These are phyloP conservation scores for Ganoderma lingzhi DNA, from an alignment of 1,284 basidiomycete species.

Conservation along the genomic window DNA sequence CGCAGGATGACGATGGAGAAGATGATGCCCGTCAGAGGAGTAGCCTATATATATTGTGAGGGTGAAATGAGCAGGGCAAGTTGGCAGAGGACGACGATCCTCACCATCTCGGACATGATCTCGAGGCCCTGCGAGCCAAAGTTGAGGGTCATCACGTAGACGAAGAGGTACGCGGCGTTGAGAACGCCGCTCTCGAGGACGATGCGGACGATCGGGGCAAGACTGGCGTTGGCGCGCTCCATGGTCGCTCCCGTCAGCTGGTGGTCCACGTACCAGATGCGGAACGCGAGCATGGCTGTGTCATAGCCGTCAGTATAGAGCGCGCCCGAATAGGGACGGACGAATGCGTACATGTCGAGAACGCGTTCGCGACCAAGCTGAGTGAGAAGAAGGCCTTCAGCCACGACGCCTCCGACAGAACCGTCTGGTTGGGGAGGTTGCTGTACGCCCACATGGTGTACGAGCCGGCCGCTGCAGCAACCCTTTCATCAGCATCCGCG, in stretches of 20 bases:
- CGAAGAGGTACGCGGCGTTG: slow-evolving; percentile 32
- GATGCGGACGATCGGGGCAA: slow-evolving; percentile 29
- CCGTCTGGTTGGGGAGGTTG: slow-evolving; percentile 17
- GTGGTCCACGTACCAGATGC: slow-evolving; percentile 26
- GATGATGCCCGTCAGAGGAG: slow-evolving; percentile 20
- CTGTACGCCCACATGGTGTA: slow-evolving; percentile 20
- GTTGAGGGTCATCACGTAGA: slow-evolving; percentile 24
- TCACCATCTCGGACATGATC: slow-evolving; percentile 34
- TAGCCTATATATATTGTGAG: background rate
- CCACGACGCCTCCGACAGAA: slow-evolving; percentile 16
- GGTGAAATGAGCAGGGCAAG: background rate
- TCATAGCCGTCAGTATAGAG: background rate
- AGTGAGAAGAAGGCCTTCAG: slow-evolving; percentile 30
- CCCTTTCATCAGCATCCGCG: background rate
- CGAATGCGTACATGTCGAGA: slow-evolving; percentile 27
- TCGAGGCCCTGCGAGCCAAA: slow-evolving; percentile 26
- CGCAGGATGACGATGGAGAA: slow-evolving; percentile 25
- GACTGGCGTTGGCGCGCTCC: slow-evolving; percentile 1
- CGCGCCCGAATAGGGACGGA: background rate
- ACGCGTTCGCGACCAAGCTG: slow-evolving; percentile 32
- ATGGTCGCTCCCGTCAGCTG: slow-evolving; percentile 2
- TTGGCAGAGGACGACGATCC: background rate
- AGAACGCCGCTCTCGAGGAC: slow-evolving; percentile 32
- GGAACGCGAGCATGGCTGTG: slow-evolving; percentile 28
- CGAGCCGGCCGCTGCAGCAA: background rate